Conservation (phyloP, 2,329 filamentous ascomycete genomes). For the Fusarium bactridioides region DNA sequence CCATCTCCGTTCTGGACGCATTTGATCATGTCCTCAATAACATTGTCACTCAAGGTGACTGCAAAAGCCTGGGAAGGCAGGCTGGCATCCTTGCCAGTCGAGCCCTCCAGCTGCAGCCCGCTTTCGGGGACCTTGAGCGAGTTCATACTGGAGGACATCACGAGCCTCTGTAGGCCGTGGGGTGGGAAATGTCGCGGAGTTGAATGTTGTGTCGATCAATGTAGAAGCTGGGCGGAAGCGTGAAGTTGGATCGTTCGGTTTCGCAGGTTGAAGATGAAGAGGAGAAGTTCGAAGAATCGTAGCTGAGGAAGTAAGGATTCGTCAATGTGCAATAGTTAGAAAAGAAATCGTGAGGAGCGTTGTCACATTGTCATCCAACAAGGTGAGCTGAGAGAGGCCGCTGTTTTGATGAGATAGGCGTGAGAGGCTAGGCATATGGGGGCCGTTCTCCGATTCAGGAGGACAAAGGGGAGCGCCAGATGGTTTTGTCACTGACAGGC, state of each 20-base stretch:
- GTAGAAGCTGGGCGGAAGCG: conserved; percentile 19
- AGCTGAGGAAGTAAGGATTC: conserved; percentile 6
- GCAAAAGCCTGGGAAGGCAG: conserved; percentile 65
- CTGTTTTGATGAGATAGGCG: conserved; percentile 36
- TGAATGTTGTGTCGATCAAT: conserved; percentile 39
- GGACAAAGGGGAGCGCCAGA: conserved; percentile 26
- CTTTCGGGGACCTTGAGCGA: conserved; percentile 64
- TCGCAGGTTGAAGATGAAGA: conserved; percentile 2
- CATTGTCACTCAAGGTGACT: conserved; percentile 63
- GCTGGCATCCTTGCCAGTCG: conserved; percentile 52
- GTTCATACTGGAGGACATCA: conserved; percentile 54
- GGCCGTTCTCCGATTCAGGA: conserved; percentile 34
- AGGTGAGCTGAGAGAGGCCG: conserved; percentile 40
- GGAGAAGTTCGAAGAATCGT: neutral
- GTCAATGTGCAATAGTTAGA: conserved; percentile 12
- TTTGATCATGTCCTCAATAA: conserved; percentile 70
- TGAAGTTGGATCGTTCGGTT: conserved; percentile 13
- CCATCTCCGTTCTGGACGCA: conserved; percentile 64
- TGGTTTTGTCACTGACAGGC: conserved; percentile 22
- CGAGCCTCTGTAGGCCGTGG: conserved; percentile 41
- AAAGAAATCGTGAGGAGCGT: conserved; percentile 28
- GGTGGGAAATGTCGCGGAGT: conserved; percentile 41
- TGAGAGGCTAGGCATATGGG: conserved; percentile 23
- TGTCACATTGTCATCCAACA: conserved; percentile 42
- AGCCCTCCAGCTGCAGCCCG: conserved; percentile 65